phyloP scores from a whole-genome alignment of 2,329 filamentous ascomycete species.

The Aspergillus calidoustus region DNA sequence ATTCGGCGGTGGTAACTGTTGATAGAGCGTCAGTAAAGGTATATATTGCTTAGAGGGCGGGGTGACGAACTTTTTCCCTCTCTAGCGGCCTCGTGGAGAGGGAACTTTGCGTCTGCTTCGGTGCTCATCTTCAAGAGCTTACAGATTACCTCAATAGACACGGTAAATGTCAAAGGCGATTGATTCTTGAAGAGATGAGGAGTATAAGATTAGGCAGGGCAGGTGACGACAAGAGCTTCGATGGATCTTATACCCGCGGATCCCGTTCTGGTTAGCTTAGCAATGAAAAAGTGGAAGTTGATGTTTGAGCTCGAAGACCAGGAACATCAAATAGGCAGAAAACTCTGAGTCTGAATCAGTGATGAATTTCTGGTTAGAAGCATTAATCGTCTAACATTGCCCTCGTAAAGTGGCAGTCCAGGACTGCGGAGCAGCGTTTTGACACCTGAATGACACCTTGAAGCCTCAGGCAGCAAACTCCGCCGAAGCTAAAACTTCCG shows the following conservation, averaged over 20 bases:
- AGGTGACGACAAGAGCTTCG: neutral
- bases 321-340: no score
- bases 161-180: neutral
- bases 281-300: neutral
- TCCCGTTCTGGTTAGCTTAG: neutral
- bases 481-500: constrained; percentile 19
- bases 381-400: no score
- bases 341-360: no score
- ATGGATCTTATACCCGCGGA: neutral
- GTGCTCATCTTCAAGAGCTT: constrained; percentile 38
- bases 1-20: constrained; percentile 73
- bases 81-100: constrained; percentile 83
- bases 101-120: constrained; percentile 66
- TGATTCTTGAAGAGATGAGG: neutral
- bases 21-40: constrained; percentile 27
- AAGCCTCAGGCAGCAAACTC: constrained; percentile 18
- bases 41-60: neutral
- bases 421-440: neutral
- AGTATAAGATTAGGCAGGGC: neutral
- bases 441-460: constrained; percentile 6
- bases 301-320: neutral
- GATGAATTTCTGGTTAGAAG: no score
- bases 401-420: neutral
- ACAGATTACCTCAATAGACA: no score
- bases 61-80: constrained; percentile 74